Evolutionary conservation across 331 rosid species (phyloP), one percentile per base, ranked within the genome.

Genomic region (Arachis monticola): DNA sequence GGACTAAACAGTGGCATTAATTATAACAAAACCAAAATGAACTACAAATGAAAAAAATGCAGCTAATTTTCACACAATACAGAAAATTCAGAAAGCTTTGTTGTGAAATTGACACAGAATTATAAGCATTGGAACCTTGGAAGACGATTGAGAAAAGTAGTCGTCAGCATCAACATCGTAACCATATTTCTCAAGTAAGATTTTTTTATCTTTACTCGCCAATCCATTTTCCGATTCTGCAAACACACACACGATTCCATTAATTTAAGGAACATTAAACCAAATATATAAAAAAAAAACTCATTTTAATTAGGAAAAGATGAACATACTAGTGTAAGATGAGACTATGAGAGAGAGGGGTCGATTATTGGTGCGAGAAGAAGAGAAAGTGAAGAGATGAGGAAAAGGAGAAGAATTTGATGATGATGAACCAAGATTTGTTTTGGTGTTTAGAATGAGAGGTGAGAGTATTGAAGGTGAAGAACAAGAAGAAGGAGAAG

Each of bases 81-180:
- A 63, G n/a, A 2, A 67, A 32, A 70, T 2, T 75, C 64, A 47
- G 60, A 57, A 57, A 73, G 10, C 10, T 48, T 45, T 8, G 58
- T 64, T 22, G 27, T 77, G 45, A 60, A 35, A 32, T 22, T 22
- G 27, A 22, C 27, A 22, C 27, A 22, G 30, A 27, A 27, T 27
- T 27, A 27, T 27, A 27, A 27, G 30, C 30, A 10, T 42, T 53
- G 5, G 38, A 76, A 90, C 98, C 96, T 92, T 87, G 4, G 85
- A 45, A 55, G 96, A 80, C n/a, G 93, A 73, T 72, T 86, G 91
- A 63, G 95, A 82, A 59, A 92, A 85, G 83, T 76, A 65, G 45
- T 82, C 96, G 45, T 89, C 91, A 44, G 99, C 96, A 80, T 95
- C 88, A 27, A 86, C 85, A 83, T 95, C 88, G 59, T 88, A 87